Evolutionary conservation across 2,329 filamentous ascomycete genomes (phyloP).

Genomic region (Ceratocystis colombiana): DNA sequence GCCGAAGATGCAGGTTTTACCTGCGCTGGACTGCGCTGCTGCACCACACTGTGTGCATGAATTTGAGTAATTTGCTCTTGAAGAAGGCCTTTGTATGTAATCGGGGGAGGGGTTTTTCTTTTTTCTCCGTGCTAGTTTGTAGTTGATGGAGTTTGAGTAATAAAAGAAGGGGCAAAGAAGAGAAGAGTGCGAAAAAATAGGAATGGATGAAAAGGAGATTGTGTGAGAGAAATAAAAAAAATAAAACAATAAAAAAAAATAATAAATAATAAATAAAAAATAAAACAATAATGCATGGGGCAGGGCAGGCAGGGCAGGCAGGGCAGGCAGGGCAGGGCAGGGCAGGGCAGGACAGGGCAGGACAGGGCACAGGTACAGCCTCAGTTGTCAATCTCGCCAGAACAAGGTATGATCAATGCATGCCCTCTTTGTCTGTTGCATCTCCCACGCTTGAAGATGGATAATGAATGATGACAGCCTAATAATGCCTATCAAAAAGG

Average conservation of each 20-base stretch:
- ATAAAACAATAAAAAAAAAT: background rate
- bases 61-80: background rate
- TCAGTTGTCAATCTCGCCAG: conserved; percentile 4
- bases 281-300: too few relatives aligned
- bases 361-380: background rate
- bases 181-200: background rate
- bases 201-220: background rate
- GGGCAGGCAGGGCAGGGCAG: too few relatives aligned
- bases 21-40: background rate
- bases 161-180: background rate
- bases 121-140: background rate
- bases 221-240: background rate
- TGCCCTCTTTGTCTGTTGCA: background rate
- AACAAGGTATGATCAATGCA: conserved; percentile 1
- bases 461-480: background rate
- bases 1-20: background rate
- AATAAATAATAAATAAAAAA: too few relatives aligned
- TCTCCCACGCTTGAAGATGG: background rate
- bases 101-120: background rate
- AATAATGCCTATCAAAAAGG: background rate
- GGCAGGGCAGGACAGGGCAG: too few relatives aligned
- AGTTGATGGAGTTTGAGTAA: background rate
- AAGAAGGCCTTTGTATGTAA: background rate
- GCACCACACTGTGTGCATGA: background rate
- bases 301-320: too few relatives aligned